A percentile compares a stretch with the other conserved stretches of the same genome.
Conservation (phyloP, 106 monocot genomes). For the Dendrobium catenatum region DNA sequence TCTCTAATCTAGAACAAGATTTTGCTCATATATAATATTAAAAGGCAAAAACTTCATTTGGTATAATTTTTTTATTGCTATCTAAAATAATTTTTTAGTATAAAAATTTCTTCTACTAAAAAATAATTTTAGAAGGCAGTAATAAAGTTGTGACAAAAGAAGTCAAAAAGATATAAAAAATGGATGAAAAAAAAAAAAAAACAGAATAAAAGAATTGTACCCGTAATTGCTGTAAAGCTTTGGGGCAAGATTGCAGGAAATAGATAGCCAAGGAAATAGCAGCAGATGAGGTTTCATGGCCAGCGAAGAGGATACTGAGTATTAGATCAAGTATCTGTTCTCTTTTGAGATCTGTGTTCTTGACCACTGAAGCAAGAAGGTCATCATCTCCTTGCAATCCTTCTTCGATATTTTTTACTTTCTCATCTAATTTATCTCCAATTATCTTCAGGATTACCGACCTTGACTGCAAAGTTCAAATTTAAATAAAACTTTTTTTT, state of each 20-base stretch:
- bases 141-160: too few species aligned
- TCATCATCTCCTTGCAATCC: slow-evolving; percentile 23
- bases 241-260: slow-evolving; percentile 28
- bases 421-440: slow-evolving; percentile 29
- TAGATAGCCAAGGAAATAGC: slow-evolving; percentile 41
- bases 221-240: slow-evolving; percentile 25
- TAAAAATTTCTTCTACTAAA: too few species aligned
- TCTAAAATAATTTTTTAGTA: too few species aligned
- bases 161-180: not conserved
- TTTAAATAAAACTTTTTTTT: too few species aligned
- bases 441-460: slow-evolving; percentile 28
- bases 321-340: slow-evolving; percentile 52
- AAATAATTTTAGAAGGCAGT: too few species aligned
- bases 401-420: slow-evolving; percentile 12
- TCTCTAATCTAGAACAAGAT: too few species aligned
- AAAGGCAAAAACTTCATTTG: too few species aligned
- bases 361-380: slow-evolving; percentile 33
- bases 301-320: slow-evolving; percentile 54
- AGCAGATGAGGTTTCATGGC: slow-evolving; percentile 47
- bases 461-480: slow-evolving; percentile 20
- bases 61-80: too few species aligned
- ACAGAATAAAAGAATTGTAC: slow-evolving; percentile 7
- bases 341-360: slow-evolving; percentile 23
- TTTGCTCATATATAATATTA: too few species aligned
- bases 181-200: not conserved